Conservation (phyloP, 2,329 filamentous ascomycete species). For the Orbilia ellipsospora region DNA sequence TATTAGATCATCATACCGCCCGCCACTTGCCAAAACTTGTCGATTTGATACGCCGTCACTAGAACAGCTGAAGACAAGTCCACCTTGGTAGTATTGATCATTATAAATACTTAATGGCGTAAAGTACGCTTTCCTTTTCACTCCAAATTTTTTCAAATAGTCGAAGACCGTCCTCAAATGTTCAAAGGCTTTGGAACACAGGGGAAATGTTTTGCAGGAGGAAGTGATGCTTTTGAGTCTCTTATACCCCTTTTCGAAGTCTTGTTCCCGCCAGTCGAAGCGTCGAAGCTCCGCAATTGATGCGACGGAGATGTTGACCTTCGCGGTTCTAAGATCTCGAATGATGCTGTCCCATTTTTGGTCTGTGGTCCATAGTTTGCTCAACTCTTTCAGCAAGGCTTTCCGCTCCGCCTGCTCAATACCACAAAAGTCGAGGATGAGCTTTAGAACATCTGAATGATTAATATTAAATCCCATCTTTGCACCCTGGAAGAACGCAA, state of each 20-base stretch:
- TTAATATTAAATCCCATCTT: slow-evolving; percentile 91
- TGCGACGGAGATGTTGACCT: slow-evolving; percentile 84
- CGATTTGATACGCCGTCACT: slow-evolving; percentile 81
- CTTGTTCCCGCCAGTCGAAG: slow-evolving; percentile 86
- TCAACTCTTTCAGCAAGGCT: slow-evolving; percentile 37
- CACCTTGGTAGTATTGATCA: slow-evolving; percentile 87
- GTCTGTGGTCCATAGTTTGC: slow-evolving; percentile 65
- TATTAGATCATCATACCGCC: slow-evolving; percentile 90
- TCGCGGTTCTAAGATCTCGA: slow-evolving; percentile 78
- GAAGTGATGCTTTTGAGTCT: slow-evolving; percentile 69
- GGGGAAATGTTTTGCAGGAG: slow-evolving; percentile 40
- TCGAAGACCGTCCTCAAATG: slow-evolving; percentile 82
- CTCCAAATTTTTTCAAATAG: slow-evolving; percentile 79
- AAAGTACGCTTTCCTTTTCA: slow-evolving; percentile 82
- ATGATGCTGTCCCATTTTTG: slow-evolving; percentile 48
- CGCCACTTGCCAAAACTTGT: slow-evolving; percentile 91
- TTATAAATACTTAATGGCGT: slow-evolving; percentile 88
- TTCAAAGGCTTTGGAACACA: slow-evolving; percentile 69
- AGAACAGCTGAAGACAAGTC: slow-evolving; percentile 88
- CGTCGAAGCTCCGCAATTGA: slow-evolving; percentile 88
- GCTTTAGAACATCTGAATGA: slow-evolving; percentile 79
- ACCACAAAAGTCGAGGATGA: slow-evolving; percentile 45
- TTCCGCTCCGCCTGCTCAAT: slow-evolving; percentile 32
- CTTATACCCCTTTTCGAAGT: slow-evolving; percentile 78
- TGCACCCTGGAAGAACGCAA: slow-evolving; percentile 77